Evolutionary conservation across 345 rosid genomes (phyloP), one percentile per base, ranked within the genome.

Genomic region (Pistacia integerrima): DNA sequence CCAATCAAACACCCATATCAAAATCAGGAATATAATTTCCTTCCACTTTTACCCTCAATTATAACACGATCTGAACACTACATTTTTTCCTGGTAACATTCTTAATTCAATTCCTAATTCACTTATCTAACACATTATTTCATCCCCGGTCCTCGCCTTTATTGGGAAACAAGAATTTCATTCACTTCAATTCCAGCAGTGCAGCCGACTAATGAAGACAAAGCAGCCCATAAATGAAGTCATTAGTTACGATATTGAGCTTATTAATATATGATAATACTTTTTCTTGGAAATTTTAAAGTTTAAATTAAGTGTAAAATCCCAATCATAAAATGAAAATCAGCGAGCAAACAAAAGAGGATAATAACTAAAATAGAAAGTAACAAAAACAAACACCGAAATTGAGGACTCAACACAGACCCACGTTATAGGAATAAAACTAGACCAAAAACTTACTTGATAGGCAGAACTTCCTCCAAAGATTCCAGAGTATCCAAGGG

Each of bases 391-490:
- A 1, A 66, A 74, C 18, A 54, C 54, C 12, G 54, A 52, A 52
- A 4, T 11, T 3, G 51, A 73, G 69, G 11, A 10, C n/a, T 49
- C 64, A 67, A 72, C 3, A 6, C 49, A 25, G 8, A 67, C 48
- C 56, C 33, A 35, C n/a, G 44, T 58, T 44, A 57, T 20, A 18
- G 63, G 5, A 25, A 0, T 0, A 25, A 25, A 25, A 60, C 2
- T 17, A 12, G 25, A 56, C 5, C 69, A 70, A 76, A 25, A 17
- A 36, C 73, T 79, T 73, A 80, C 86, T 71, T 80, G 76, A 77
- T 60, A 3, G 89, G 91, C 74, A 84, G 73, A 70, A 64, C 81
- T 56, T 78, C 85, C 76, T 85, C 82, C 57, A 85, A 67, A 67
- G 61, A 78, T 70, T 73, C 80, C 80, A 84, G 70, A 49, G 81